Conservation (phyloP, 2,329 filamentous ascomycete genomes). For the Colletotrichum nymphaeae region DNA sequence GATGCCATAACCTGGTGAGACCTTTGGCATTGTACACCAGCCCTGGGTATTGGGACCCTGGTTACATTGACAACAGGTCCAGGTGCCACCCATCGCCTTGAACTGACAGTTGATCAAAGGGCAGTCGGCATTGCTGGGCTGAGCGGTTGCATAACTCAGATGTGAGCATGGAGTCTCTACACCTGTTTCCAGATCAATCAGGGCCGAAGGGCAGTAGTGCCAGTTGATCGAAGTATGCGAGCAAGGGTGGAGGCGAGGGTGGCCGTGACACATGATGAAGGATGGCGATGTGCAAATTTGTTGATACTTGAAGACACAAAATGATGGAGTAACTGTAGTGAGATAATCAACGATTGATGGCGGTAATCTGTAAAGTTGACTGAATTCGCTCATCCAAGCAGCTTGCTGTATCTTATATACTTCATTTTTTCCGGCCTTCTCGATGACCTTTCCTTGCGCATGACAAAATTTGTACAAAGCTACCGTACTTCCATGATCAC, state of each 20-base stretch:
- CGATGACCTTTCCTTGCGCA: not conserved
- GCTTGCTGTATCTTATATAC: constrained; percentile 22
- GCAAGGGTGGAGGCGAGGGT: constrained; percentile 64
- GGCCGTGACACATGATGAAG: constrained; percentile 63
- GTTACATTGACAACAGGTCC: constrained; percentile 66
- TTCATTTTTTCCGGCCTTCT: not conserved
- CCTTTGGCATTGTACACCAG: constrained; percentile 60
- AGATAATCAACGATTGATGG: not conserved
- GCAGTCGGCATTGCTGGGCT: constrained; percentile 57
- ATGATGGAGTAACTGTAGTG: not conserved
- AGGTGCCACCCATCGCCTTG: constrained; percentile 59
- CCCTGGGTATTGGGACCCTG: constrained; percentile 63
- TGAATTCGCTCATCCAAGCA: not conserved
- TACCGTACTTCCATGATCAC: constrained; percentile 15
- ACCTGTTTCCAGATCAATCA: constrained; percentile 61
- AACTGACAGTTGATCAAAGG: constrained; percentile 64
- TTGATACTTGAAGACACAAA: too few species aligned
- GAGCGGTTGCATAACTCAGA: constrained; percentile 57
- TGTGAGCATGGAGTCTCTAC: constrained; percentile 62
- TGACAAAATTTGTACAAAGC: not conserved
- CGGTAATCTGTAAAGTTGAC: not conserved
- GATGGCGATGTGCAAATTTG: not conserved
- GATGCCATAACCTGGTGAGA: constrained; percentile 45
- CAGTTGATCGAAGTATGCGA: constrained; percentile 66
- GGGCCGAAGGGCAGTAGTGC: constrained; percentile 63